phyloP scores from a whole-genome alignment of 2,329 filamentous ascomycete genomes.

The Lasiodiplodia sp. region DNA sequence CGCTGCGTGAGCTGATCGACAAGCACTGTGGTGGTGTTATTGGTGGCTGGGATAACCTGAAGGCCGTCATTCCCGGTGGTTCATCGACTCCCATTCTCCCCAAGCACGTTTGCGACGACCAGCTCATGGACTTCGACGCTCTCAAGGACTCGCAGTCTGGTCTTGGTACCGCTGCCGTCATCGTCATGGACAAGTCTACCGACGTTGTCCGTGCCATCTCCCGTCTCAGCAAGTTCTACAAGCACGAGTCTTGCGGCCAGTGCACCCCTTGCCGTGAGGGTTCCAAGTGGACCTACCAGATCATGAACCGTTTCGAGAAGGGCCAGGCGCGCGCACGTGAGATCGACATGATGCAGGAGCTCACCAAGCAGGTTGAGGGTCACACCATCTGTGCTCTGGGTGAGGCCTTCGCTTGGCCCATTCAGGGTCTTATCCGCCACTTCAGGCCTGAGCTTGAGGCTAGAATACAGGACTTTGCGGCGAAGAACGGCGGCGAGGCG shows the following conservation, averaged over 20 bases:
- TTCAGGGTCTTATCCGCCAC: constrained; percentile 97
- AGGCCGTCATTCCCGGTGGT: constrained; percentile 93
- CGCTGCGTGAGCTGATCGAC: constrained; percentile 93
- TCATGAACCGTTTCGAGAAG: constrained; percentile 95
- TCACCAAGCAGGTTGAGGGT: constrained; percentile 99
- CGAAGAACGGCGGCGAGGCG: constrained; percentile 74
- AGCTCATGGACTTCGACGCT: constrained; percentile 98
- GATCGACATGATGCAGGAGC: constrained; percentile 99
- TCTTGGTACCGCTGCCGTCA: constrained; percentile 95
- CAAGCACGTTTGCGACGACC: constrained; percentile 87
- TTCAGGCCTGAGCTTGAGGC: constrained; percentile 96
- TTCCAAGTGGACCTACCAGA: constrained; percentile 98
- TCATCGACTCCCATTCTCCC: constrained; percentile 96
- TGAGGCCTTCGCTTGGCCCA: constrained; percentile 97
- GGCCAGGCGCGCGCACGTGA: constrained; percentile 87
- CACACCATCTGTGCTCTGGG: constrained; percentile 98
- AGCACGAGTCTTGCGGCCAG: constrained; percentile 97
- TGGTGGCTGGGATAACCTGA: constrained; percentile 97
- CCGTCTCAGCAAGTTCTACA: constrained; percentile 94
- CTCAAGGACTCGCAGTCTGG: constrained; percentile 98
- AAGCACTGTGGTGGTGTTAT: constrained; percentile 97
- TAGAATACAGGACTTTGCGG: constrained; percentile 81
- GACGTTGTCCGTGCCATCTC: constrained; percentile 95
- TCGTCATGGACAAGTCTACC: constrained; percentile 98
- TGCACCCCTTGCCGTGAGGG: constrained; percentile 99